Conservation (phyloP, 2,329 filamentous ascomycete genomes). For the Stagonosporopsis rhizophila region DNA sequence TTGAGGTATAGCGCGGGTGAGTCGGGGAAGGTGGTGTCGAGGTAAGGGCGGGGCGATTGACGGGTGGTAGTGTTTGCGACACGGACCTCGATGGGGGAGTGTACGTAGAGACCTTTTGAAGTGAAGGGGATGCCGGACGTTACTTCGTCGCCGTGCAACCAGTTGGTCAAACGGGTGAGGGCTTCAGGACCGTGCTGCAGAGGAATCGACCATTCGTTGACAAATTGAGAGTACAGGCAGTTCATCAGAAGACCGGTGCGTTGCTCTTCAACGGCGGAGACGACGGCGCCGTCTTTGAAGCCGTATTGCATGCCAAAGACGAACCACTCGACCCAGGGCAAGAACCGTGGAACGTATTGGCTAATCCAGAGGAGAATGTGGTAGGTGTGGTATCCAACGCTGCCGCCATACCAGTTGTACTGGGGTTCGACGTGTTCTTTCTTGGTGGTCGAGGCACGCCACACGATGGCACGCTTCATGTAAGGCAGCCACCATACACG, state of each 20-base stretch:
- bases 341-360: conserved; percentile 76
- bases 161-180: conserved; percentile 79
- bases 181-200: conserved; percentile 86
- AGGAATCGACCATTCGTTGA: conserved; percentile 97
- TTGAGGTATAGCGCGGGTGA: conserved; percentile 87
- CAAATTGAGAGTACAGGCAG: conserved; percentile 96
- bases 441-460: conserved; percentile 82
- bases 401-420: conserved; percentile 79
- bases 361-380: conserved; percentile 86
- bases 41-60: conserved; percentile 62
- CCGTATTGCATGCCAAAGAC: conserved; percentile 98
- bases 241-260: conserved; percentile 89
- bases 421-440: conserved; percentile 66
- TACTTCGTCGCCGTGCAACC: conserved; percentile 80
- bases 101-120: conserved; percentile 80
- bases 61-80: conserved; percentile 72
- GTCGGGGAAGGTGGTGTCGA: conserved; percentile 74
- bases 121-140: conserved; percentile 78
- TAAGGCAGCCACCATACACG: conserved; percentile 99
- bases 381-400: conserved; percentile 86
- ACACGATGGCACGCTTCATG: conserved; percentile 84
- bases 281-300: conserved; percentile 73
- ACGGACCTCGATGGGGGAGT: conserved; percentile 91
- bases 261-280: conserved; percentile 79
- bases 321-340: conserved; percentile 94